These are phyloP conservation scores for Magnaporthales sp. DNA, from an alignment of 2,329 filamentous ascomycete genomes.

Conservation along the genomic window DNA sequence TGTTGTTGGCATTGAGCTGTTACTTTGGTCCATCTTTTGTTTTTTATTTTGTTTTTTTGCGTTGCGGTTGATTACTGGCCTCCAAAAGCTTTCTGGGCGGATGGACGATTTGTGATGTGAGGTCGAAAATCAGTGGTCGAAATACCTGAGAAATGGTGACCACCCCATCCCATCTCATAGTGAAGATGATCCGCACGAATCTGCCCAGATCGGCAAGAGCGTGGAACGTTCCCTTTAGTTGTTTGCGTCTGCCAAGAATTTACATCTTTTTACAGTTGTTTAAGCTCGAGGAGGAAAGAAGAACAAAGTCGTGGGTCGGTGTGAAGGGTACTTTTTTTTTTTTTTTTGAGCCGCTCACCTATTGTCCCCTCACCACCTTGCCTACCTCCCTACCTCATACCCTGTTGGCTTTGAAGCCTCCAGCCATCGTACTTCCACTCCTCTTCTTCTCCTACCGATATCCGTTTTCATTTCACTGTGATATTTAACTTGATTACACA, in stretches of 20 bases:
- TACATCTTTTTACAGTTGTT: neutral
- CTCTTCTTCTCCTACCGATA: neutral
- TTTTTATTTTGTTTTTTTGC: neutral
- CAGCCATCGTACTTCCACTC: neutral
- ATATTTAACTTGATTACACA: neutral
- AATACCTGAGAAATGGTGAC: neutral
- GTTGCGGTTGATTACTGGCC: neutral
- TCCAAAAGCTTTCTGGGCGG: neutral
- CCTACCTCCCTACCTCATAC: neutral
- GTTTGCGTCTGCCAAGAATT: slow-evolving; percentile 1
- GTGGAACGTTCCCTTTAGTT: neutral
- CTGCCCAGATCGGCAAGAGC: neutral
- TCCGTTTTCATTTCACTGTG: neutral
- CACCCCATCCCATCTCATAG: neutral
- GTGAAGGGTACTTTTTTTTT: neutral
- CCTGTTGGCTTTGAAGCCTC: neutral
- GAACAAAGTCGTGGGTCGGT: slow-evolving; percentile 1
- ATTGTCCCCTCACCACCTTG: neutral
- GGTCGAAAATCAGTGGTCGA: neutral
- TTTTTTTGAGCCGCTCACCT: slow-evolving; percentile 1
- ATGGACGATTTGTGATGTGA: neutral
- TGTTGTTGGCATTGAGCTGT: neutral
- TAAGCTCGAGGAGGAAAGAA: neutral
- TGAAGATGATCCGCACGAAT: slow-evolving; percentile 1
- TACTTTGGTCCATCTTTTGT: neutral